Evolutionary conservation across 805 yeast species (phyloP), one percentile per base, ranked within the genome.

Genomic region (Spathaspora boniae): DNA sequence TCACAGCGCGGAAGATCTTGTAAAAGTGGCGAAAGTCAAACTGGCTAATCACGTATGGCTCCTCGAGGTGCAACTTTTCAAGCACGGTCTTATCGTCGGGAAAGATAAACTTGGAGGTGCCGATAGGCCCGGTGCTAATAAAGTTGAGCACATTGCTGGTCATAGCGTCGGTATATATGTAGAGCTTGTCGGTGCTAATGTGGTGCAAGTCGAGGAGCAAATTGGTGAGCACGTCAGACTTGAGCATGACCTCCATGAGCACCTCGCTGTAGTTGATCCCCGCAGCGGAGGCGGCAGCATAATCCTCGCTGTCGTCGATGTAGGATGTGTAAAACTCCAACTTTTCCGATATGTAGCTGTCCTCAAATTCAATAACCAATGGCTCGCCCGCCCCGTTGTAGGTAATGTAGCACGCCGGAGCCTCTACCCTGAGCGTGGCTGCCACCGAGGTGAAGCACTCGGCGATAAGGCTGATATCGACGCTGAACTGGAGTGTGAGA

Each of bases 121-220:
- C 95, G 30, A 85, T 68, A n/a, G 80, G 83, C 8, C 91, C 85
- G 26, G 69, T 71, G 0, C 93, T 81, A 4, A 83, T 72, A 35
- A 87, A 70, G 17, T 71, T 64, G 30, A 81, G 55, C 43, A 65
- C 69, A 23, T 70, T 64, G 47, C 54, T 26, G 5, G 16, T 23
- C 8, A 16, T 22, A 17, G 21, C 18, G 6, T 18, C 26, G 31
- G 65, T 58, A 28, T 46, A 50, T 23, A 67, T 47, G 41, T 45
- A 62, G 28, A 68, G 36, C n/a, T 60, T 62, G 16, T 47, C 44
- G 3, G 72, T 66, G 37, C 53, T 56, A 29, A 67, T 61, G 23
- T 57, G 58, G 24, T 50, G 53, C 20, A 66, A 44, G 40, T 67
- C 73, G 34, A 53, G 60, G 16, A 68, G 43, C 22, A 68, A 37